Evolutionary conservation across 2,329 filamentous ascomycete genomes (phyloP).

Genomic region (Rhexocercosporidium sp.): DNA sequence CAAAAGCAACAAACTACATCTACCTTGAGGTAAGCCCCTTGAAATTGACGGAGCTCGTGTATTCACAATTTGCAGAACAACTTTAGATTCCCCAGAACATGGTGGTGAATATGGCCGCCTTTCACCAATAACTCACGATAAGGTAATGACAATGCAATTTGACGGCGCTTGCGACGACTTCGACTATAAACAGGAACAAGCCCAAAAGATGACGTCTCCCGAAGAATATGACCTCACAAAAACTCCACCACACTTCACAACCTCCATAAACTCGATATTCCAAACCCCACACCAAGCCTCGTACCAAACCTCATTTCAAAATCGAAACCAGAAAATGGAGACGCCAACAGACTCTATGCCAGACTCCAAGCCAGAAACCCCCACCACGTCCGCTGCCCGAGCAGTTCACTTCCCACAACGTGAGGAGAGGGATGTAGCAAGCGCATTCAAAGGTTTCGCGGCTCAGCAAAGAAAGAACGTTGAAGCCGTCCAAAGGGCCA

Average conservation of each 20-base stretch:
- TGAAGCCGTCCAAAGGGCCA: constrained; percentile 61
- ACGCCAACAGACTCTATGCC: neutral
- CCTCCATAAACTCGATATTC: neutral
- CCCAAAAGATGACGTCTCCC: neutral
- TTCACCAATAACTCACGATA: neutral
- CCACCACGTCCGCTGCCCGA: neutral
- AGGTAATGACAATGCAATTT: neutral
- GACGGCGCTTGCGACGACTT: constrained; percentile 3
- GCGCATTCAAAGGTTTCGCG: constrained; percentile 68
- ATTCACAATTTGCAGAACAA: neutral
- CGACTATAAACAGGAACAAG: neutral
- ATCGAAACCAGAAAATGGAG: neutral
- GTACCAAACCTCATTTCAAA: neutral
- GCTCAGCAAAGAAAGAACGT: constrained; percentile 58
- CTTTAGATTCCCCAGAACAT: neutral
- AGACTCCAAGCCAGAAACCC: neutral
- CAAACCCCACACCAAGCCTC: neutral
- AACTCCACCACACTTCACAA: neutral
- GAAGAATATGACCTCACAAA: neutral
- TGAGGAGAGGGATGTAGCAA: constrained; percentile 58
- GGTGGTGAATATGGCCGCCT: neutral
- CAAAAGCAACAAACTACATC: neutral
- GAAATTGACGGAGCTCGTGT: neutral
- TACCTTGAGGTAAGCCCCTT: constrained; percentile 9
- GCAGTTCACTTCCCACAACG: neutral